phyloP scores from a whole-genome alignment of 805 yeast genomes.

The Cyberlindnera sargentensis region DNA sequence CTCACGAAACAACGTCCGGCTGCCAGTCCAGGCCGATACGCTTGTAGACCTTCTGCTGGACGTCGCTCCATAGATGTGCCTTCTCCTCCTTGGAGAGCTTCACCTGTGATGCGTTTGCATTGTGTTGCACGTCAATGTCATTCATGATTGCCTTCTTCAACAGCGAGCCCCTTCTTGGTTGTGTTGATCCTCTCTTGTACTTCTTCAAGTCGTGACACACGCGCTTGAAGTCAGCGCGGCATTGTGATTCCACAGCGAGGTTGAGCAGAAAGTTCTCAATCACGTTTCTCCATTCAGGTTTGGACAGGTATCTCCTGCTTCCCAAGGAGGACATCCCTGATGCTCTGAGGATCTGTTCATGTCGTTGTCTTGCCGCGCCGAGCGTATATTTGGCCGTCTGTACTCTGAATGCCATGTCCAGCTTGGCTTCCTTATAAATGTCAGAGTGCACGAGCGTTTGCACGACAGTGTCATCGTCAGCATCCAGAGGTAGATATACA shows the following conservation, averaged over 20 bases:
- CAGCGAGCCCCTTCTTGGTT: constrained; percentile 11
- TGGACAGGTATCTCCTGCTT: constrained; percentile 27
- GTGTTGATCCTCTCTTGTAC: constrained; percentile 26
- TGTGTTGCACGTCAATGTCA: constrained; percentile 17
- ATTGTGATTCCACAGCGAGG: constrained; percentile 64
- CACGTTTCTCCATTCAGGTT: constrained; percentile 66
- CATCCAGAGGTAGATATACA: constrained; percentile 43
- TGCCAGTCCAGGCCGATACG: constrained; percentile 57
- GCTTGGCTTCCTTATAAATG: constrained; percentile 56
- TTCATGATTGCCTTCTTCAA: constrained; percentile 29
- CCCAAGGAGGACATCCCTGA: constrained; percentile 13
- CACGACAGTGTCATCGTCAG: constrained; percentile 47
- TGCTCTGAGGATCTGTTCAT: constrained; percentile 28
- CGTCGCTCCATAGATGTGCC: constrained; percentile 53
- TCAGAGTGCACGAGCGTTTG: constrained; percentile 48
- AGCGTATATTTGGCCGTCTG: constrained; percentile 62
- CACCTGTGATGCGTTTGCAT: constrained; percentile 1
- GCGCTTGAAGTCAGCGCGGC: constrained; percentile 55
- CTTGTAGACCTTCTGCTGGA: constrained; percentile 52
- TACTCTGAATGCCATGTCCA: constrained; percentile 44
- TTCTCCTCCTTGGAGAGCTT: constrained; percentile 48
- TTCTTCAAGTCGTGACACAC: constrained; percentile 41
- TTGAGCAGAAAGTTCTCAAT: constrained; percentile 63
- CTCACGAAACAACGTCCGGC: constrained; percentile 31
- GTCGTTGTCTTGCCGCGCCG: constrained; percentile 46